phyloP scores from a whole-genome alignment of 2,329 filamentous ascomycete species.

The Tricladium varicosporioides region DNA sequence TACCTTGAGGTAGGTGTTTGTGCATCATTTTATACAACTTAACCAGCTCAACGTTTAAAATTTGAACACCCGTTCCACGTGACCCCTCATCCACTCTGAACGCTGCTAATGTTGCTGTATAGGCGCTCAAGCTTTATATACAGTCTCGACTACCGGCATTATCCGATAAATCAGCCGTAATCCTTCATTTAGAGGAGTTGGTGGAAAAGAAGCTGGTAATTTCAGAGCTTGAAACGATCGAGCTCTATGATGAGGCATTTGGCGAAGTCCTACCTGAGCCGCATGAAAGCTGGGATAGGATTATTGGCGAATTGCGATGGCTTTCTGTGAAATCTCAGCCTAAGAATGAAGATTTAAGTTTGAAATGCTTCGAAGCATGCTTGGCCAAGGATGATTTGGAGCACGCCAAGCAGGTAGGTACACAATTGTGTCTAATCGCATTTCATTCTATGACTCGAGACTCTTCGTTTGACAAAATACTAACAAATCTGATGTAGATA shows the following conservation, averaged over 20 bases:
- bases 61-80: conserved; percentile 16
- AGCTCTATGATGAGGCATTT: conserved; percentile 32
- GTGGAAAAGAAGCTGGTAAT: conserved; percentile 21
- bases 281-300: conserved; percentile 26
- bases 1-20: conserved; percentile 32
- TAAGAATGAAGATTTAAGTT: conserved; percentile 30
- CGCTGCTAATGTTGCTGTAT: conserved; percentile 14
- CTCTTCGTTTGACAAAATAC: not conserved
- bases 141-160: conserved; percentile 24
- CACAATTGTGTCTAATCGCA: not conserved
- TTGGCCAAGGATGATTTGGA: conserved; percentile 32
- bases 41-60: not conserved
- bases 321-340: conserved; percentile 31
- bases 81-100: conserved; percentile 3
- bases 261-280: conserved; percentile 22
- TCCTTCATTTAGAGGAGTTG: conserved; percentile 30
- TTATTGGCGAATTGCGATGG: conserved; percentile 33
- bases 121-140: conserved; percentile 35
- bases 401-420: conserved; percentile 33
- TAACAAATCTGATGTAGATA: conserved; percentile 24
- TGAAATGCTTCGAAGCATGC: conserved; percentile 33
- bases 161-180: conserved; percentile 29
- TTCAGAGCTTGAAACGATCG: conserved; percentile 30
- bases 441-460: no score
- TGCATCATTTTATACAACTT: not conserved